Base-by-base conservation (phyloP, 768 basidiomycete genomes). In the Suillus ampliporus region DNA sequence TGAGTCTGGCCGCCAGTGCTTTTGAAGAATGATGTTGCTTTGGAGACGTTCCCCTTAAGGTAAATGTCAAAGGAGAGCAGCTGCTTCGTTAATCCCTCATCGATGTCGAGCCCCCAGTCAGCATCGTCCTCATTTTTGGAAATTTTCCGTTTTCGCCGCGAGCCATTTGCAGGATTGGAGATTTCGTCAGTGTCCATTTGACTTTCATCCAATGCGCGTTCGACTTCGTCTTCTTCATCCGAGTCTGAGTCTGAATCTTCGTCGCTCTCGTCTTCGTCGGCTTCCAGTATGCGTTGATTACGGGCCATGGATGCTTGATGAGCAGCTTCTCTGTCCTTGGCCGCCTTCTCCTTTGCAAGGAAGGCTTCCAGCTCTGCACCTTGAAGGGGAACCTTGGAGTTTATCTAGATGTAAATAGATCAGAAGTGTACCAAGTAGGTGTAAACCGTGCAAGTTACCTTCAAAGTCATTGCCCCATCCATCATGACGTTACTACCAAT, bases 51-150 rank as follows among this genome's bases (percentile, higher is more conserved):
- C n/a, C 96, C 96, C 74, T 97, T 97, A 64, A 99, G 83, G 74
- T 94, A 99, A 67, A 99, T 97, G 76, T 99, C 97, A 69, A 92
- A 99, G 2, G 94, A 96, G 43, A 96, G 77, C 58, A 90, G 76
- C 44, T 91, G 88, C 68, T 86, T 89, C 15, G 88, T 87, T 58
- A 88, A 70, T 2, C 88, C 86, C 62, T 95, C 92, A 64, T 94
- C 93, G 47, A 85, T 85, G 65, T 93, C 91, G 63, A 90, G 74
- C 35, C 80, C 82, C 90, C 91, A 93, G 70, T 89, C 90, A 23
- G 78, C 73, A 8, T 79, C 83, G 62, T 88, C 88, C 23, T 79
- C 75, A 19, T 72, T 76, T 67, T 83, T 85, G 47, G 83, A 82
- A 19, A 74, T 70, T 64, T 82, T 85, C 61, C 85, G 78, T 77